Conservation (phyloP, 1,284 basidiomycete species). For the Ceratobasidium theobromae region DNA sequence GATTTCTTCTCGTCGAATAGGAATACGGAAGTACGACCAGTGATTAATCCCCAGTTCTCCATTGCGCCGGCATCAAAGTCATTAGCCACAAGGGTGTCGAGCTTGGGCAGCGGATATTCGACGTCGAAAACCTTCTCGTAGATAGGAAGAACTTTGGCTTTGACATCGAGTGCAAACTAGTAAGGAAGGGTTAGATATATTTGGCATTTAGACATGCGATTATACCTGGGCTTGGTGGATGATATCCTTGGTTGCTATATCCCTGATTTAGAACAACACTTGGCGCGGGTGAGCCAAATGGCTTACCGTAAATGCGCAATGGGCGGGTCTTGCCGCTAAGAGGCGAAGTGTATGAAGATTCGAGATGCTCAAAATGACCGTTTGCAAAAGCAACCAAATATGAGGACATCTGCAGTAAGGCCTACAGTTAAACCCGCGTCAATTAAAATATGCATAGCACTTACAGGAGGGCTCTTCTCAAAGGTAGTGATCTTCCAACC, state of each 20-base stretch:
- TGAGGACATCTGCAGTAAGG: constrained; percentile 64
- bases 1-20: constrained; percentile 78
- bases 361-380: constrained; percentile 75
- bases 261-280: background rate
- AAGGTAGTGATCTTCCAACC: constrained; percentile 82
- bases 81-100: constrained; percentile 73
- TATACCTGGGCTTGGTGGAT: constrained; percentile 67
- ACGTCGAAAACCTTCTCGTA: constrained; percentile 93
- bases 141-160: constrained; percentile 81
- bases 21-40: constrained; percentile 82
- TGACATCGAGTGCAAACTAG: constrained; percentile 88
- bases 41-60: constrained; percentile 97
- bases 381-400: constrained; percentile 93
- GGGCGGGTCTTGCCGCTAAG: constrained; percentile 81
- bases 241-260: constrained; percentile 76
- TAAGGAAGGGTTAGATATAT: background rate
- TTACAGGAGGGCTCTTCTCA: constrained; percentile 64
- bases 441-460: constrained; percentile 22
- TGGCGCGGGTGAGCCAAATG: background rate
- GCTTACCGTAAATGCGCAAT: constrained; percentile 77
- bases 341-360: constrained; percentile 78
- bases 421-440: background rate
- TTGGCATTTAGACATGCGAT: background rate
- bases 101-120: constrained; percentile 89
- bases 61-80: constrained; percentile 94